A percentile compares a stretch with the other conserved stretches of the same genome.
Conservation (phyloP, 139 green algal species). For the Chlorella sp. region DNA sequence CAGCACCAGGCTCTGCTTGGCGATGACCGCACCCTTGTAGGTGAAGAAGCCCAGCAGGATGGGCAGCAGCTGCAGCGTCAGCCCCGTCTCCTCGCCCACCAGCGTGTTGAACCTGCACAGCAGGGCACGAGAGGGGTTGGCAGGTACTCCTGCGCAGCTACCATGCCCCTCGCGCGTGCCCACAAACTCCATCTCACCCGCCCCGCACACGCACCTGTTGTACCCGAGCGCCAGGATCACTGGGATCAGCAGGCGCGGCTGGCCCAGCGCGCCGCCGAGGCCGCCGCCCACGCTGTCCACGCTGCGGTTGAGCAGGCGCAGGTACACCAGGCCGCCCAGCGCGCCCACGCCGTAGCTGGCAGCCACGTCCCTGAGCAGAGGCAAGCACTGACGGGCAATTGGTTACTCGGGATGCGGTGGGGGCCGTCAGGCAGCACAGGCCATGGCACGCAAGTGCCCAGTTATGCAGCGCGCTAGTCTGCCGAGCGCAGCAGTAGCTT, state of each 20-base stretch:
- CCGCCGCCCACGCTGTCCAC: slow-evolving; percentile 78
- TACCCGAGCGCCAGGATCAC: slow-evolving; percentile 85
- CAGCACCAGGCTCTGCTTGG: slow-evolving; percentile 47
- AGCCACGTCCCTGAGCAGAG: slow-evolving; percentile 62
- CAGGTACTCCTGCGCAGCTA: no score
- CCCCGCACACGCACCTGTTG: slow-evolving; percentile 75
- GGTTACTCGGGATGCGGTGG: no score
- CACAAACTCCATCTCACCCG: not conserved
- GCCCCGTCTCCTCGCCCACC: slow-evolving; percentile 65
- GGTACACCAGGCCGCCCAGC: slow-evolving; percentile 82
- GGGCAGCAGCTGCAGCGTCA: slow-evolving; percentile 87
- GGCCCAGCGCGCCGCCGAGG: slow-evolving; percentile 53
- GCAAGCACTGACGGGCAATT: no score
- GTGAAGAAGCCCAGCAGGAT: slow-evolving; percentile 97
- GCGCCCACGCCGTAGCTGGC: slow-evolving; percentile 86
- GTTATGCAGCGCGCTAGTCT: no score
- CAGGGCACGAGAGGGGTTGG: not conserved
- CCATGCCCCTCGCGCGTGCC: no score
- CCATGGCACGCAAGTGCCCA: no score
- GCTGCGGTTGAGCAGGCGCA: slow-evolving; percentile 82
- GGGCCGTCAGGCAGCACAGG: no score
- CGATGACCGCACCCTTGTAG: slow-evolving; percentile 91
- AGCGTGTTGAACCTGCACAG: slow-evolving; percentile 72
- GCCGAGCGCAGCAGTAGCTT: no score
- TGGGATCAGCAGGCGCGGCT: slow-evolving; percentile 90